These are phyloP conservation scores for Oryza meyeriana DNA, from an alignment of 176 grass and related monocot genomes.

Conservation along the genomic window DNA sequence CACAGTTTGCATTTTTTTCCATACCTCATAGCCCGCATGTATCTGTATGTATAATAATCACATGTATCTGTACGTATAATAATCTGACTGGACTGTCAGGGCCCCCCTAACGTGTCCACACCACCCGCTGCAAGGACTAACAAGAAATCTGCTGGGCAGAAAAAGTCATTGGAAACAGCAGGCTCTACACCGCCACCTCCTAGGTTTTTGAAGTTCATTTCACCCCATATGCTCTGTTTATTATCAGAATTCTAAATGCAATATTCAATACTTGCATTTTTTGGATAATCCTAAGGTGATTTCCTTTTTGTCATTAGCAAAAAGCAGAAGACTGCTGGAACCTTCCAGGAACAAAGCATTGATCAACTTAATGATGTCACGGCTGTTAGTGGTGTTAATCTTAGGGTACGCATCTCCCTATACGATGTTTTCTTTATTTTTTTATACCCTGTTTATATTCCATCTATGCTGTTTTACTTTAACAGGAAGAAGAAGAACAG, in stretches of 20 bases:
- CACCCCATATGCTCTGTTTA: background rate
- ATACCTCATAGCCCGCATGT: slow-evolving; percentile 5
- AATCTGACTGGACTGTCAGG: slow-evolving; percentile 43
- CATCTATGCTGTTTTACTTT: background rate
- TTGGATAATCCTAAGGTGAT: slow-evolving; percentile 1
- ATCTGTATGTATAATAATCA: background rate
- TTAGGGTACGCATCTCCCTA: slow-evolving; percentile 63
- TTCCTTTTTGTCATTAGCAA: slow-evolving; percentile 66
- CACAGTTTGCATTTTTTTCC: slow-evolving; percentile 8
- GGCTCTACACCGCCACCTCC: slow-evolving; percentile 56
- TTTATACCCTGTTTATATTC: background rate
- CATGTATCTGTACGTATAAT: background rate
- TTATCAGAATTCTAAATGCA: slow-evolving; percentile 30
- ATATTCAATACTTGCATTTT: slow-evolving; percentile 24
- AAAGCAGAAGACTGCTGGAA: slow-evolving; percentile 85
- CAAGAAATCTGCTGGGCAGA: slow-evolving; percentile 87
- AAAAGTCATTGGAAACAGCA: slow-evolving; percentile 69
- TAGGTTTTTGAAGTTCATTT: slow-evolving; percentile 48
- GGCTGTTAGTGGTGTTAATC: slow-evolving; percentile 94
- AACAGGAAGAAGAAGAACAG: slow-evolving; percentile 96
- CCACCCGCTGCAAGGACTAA: slow-evolving; percentile 40
- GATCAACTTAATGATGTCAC: slow-evolving; percentile 99
- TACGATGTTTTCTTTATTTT: slow-evolving; percentile 10
- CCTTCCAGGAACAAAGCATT: slow-evolving; percentile 89
- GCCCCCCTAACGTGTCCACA: slow-evolving; percentile 37